Conservation (phyloP, 2,329 filamentous ascomycete genomes). For the Pseudonectria foliicola region DNA sequence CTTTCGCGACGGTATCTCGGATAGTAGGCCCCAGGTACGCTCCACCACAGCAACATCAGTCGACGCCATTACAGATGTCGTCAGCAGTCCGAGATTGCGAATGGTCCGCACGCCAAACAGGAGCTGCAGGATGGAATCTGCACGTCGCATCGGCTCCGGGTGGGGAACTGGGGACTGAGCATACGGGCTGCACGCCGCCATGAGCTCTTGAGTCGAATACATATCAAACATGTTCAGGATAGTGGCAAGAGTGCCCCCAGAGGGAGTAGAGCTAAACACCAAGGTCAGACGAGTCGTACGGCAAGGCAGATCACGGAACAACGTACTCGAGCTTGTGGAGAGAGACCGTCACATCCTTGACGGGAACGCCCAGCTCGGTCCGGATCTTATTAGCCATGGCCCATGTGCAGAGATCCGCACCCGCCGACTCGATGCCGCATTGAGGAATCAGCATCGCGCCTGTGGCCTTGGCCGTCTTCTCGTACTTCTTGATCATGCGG, state of each 20-base stretch:
- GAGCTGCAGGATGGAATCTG: conserved; percentile 31
- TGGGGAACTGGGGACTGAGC: conserved; percentile 51
- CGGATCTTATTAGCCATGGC: conserved; percentile 44
- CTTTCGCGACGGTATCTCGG: conserved; percentile 35
- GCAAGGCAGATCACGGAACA: background rate
- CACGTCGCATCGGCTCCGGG: conserved; percentile 21
- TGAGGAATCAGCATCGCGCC: conserved; percentile 57
- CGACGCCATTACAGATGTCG: conserved; percentile 42
- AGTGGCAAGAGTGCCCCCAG: conserved; percentile 64
- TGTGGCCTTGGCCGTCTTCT: conserved; percentile 41
- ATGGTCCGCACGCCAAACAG: conserved; percentile 44
- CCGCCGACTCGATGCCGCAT: conserved; percentile 54
- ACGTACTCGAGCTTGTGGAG: conserved; percentile 35
- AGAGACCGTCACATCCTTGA: conserved; percentile 47
- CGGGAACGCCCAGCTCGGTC: conserved; percentile 40
- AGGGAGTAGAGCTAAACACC: conserved; percentile 33
- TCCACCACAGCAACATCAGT: conserved; percentile 51
- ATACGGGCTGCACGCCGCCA: conserved; percentile 41
- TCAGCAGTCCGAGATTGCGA: conserved; percentile 47
- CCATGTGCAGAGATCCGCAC: conserved; percentile 53
- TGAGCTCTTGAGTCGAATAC: conserved; percentile 42
- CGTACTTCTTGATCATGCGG: conserved; percentile 56
- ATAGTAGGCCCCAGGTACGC: conserved; percentile 55
- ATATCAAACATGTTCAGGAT: conserved; percentile 51
- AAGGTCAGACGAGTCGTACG: conserved; percentile 4